Percentiles rank a stretch among this genome's conserved stretches.
Conservation (phyloP, 345 rosid genomes). For the Erodium maritimum region DNA sequence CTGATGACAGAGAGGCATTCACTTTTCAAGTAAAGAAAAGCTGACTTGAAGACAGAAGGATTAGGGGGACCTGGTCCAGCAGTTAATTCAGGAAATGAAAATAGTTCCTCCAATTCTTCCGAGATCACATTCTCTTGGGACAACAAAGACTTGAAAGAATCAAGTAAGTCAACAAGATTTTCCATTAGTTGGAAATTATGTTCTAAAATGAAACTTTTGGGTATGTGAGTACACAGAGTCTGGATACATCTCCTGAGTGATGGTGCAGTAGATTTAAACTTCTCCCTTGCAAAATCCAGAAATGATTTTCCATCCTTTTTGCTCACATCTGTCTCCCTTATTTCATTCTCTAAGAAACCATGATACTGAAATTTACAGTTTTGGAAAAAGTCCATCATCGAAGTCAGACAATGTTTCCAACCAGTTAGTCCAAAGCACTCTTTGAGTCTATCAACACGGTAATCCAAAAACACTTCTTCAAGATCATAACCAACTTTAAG, state of each 20-base stretch:
- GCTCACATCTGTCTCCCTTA: neutral
- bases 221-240: conserved; percentile 20
- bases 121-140: conserved; percentile 11
- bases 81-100: conserved; percentile 7
- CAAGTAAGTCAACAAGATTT: conserved; percentile 13
- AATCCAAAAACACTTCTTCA: conserved; percentile 28
- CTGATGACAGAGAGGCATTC: neutral
- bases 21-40: neutral
- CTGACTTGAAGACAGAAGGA: too few relatives aligned
- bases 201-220: conserved; percentile 14
- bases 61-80: neutral
- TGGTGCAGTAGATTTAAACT: conserved; percentile 1
- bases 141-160: conserved; percentile 13
- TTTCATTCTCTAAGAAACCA: conserved; percentile 17
- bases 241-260: conserved; percentile 15
- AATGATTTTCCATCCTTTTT: conserved; percentile 16
- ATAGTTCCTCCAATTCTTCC: conserved; percentile 12
- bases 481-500: conserved; percentile 18
- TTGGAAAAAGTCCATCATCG: conserved; percentile 19
- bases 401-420: conserved; percentile 13
- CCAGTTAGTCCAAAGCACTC: conserved; percentile 20
- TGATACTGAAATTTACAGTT: conserved; percentile 14
- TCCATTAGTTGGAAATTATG: conserved; percentile 6
- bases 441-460: conserved; percentile 21
- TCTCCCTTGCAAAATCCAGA: conserved; percentile 14